Base-by-base conservation (phyloP, 2,329 filamentous ascomycete species). In the Ophiostoma populinum region DNA sequence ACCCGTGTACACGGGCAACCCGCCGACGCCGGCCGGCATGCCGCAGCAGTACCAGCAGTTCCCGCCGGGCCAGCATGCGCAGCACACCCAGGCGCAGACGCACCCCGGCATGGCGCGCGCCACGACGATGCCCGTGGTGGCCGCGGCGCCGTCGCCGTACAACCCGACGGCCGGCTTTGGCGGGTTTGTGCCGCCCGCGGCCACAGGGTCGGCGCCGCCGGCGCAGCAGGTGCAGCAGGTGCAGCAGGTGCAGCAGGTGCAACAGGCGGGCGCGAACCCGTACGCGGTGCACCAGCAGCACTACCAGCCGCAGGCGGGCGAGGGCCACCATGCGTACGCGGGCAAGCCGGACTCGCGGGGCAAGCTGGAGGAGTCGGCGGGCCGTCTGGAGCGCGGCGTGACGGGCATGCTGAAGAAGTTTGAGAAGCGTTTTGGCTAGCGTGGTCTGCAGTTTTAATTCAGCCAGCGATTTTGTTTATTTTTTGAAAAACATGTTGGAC, bases 371-470 rank as follows among this genome's bases (percentile, higher is more conserved):
- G 68, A 74, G 50, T 66, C 70, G 40, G 70, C 76, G 0, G 72
- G 70, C 19, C 64, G 69, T 46, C 46, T 83, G 22, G 79, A 85
- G 56, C 73, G 72, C 51, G 74, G 76, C 1, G 67, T 83, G 5
- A 67, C 70, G 19, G 71, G 74, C 6, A 75, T 83, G 61, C 54
- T 85, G 44, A 82, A 77, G 65, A 81, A 75, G 57, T 65, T 85
- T 53, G 79, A 85, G 58, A 82, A 80, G 70, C 79, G 72, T 50
- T 75, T 77, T 55, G 65, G 63, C 0, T 72, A 38, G 17, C n/a
- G n/a, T n/a, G n/a, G n/a, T n/a, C n/a, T n/a, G n/a, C n/a, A n/a
- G n/a, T n/a, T n/a, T n/a, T n/a, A n/a, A n/a, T n/a, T n/a, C n/a
- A n/a, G n/a, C n/a, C n/a, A n/a, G n/a, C 15, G 15, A 18, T 26